Evolutionary conservation across 2,329 filamentous ascomycete species (phyloP).

Genomic region (Davidsoniella virescens): DNA sequence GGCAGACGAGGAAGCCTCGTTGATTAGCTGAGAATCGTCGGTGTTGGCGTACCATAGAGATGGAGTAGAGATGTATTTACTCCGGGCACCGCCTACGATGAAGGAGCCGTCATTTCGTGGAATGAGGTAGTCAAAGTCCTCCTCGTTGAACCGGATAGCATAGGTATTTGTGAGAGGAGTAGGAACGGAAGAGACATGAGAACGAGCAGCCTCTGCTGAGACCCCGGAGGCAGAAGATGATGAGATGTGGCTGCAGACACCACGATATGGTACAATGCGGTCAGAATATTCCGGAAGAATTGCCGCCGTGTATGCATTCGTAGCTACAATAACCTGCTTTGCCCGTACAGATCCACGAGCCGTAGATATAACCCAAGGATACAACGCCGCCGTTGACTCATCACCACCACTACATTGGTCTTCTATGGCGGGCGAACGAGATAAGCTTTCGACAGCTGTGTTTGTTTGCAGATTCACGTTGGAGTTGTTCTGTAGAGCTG

Average conservation of each 20-base stretch:
- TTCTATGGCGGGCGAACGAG: not conserved
- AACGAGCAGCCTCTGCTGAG: not conserved
- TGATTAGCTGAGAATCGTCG: conserved; percentile 30
- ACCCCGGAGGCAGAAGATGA: not conserved
- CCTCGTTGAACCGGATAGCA: conserved; percentile 14
- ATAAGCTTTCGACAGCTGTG: conserved; percentile 13
- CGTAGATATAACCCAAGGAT: conserved; percentile 14
- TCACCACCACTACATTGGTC: too few species aligned
- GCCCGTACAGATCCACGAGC: conserved; percentile 15
- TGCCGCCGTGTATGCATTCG: conserved; percentile 17
- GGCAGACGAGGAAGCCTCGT: conserved; percentile 19
- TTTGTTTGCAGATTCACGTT: conserved; percentile 16
- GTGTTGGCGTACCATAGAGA: conserved; percentile 28
- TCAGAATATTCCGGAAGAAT: conserved; percentile 15
- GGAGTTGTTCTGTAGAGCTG: conserved; percentile 1
- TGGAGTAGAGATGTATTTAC: conserved; percentile 19
- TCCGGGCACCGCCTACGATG: conserved; percentile 15
- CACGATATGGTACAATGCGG: conserved; percentile 13
- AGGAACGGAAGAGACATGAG: not conserved
- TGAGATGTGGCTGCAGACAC: conserved; percentile 12
- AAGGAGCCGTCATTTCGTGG: conserved; percentile 14
- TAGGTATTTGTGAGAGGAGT: conserved; percentile 10
- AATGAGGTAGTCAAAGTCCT: conserved; percentile 18
- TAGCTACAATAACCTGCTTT: conserved; percentile 16
- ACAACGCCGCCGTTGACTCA: not conserved